Percentiles rank a stretch among this genome's conserved stretches.
These are phyloP conservation scores for Fusarium sambucinum DNA, from an alignment of 2,329 filamentous ascomycete species.

Conservation along the genomic window DNA sequence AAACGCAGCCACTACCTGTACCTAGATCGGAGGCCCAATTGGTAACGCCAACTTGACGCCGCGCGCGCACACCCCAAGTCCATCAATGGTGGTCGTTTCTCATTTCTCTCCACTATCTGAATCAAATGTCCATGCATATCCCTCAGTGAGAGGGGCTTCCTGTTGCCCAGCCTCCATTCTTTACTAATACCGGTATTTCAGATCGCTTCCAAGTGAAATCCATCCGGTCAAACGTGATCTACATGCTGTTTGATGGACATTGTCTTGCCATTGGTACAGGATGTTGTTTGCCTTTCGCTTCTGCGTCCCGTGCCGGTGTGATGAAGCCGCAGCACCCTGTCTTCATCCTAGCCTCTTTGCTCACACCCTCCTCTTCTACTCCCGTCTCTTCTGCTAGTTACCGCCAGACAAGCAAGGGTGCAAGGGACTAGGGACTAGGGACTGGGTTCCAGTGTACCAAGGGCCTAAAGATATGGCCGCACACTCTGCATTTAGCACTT, in stretches of 20 bases:
- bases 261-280: slow-evolving; percentile 14
- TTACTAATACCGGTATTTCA: slow-evolving; percentile 1
- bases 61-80: slow-evolving; percentile 12
- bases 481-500: slow-evolving; percentile 34
- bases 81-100: slow-evolving; percentile 4
- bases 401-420: slow-evolving; percentile 29
- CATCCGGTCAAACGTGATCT: slow-evolving; percentile 15
- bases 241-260: slow-evolving; percentile 12
- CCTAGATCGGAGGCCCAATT: slow-evolving; percentile 20
- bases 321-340: slow-evolving; percentile 36
- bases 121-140: slow-evolving; percentile 20
- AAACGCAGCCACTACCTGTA: slow-evolving; percentile 32
- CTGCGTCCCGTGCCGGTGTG: slow-evolving; percentile 42
- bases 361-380: slow-evolving; percentile 38
- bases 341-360: slow-evolving; percentile 23
- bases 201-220: slow-evolving; percentile 1
- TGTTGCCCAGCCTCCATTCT: slow-evolving; percentile 17
- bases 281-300: slow-evolving; percentile 27
- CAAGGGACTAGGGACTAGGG: slow-evolving; percentile 37
- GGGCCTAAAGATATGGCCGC: slow-evolving; percentile 36
- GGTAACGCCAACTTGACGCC: slow-evolving; percentile 31
- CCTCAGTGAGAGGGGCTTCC: slow-evolving; percentile 8
- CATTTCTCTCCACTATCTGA: slow-evolving; percentile 13
- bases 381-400: slow-evolving; percentile 27
- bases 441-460: slow-evolving; percentile 32